These are phyloP conservation scores for Nothophoma quercina DNA, from an alignment of 2,329 filamentous ascomycete genomes.

Conservation along the genomic window DNA sequence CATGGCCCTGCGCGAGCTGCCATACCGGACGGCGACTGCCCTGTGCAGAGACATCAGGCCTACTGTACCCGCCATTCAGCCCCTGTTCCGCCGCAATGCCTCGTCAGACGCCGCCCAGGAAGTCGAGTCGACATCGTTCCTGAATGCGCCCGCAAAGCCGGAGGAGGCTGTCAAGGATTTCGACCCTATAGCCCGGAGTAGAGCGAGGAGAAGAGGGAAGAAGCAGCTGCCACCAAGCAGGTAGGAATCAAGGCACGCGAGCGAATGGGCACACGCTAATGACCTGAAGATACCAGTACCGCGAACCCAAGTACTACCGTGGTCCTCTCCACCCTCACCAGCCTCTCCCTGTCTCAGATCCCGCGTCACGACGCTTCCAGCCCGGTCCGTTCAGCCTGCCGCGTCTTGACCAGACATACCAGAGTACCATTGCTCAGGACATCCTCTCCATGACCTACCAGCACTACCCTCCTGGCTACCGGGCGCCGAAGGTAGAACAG, in stretches of 20 bases:
- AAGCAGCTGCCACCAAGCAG: slow-evolving; percentile 61
- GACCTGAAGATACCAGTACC: slow-evolving; percentile 82
- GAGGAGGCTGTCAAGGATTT: slow-evolving; percentile 55
- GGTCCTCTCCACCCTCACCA: slow-evolving; percentile 93
- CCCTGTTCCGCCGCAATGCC: slow-evolving; percentile 55
- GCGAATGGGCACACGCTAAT: slow-evolving; percentile 1
- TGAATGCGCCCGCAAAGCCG: slow-evolving; percentile 49
- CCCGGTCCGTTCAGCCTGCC: slow-evolving; percentile 91
- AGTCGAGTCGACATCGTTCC: slow-evolving; percentile 58
- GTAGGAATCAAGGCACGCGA: slow-evolving; percentile 43
- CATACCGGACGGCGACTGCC: slow-evolving; percentile 37
- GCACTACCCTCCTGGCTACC: slow-evolving; percentile 81
- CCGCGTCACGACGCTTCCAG: slow-evolving; percentile 83
- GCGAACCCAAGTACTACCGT: slow-evolving; percentile 92
- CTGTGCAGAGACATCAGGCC: slow-evolving; percentile 37
- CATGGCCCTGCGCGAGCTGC: slow-evolving; percentile 51
- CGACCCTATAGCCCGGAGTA: slow-evolving; percentile 58
- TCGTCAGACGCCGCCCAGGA: slow-evolving; percentile 55
- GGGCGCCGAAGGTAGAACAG: slow-evolving; percentile 63
- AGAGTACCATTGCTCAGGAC: slow-evolving; percentile 85
- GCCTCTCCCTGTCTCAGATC: slow-evolving; percentile 84
- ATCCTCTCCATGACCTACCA: slow-evolving; percentile 88
- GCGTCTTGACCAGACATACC: slow-evolving; percentile 87
- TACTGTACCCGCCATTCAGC: slow-evolving; percentile 25
- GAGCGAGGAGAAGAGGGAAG: slow-evolving; percentile 52